Percentiles rank a stretch among this genome's conserved stretches.
Evolutionary conservation across 176 grass and related monocot species (phyloP).

Genomic region (Oryza officinalis): DNA sequence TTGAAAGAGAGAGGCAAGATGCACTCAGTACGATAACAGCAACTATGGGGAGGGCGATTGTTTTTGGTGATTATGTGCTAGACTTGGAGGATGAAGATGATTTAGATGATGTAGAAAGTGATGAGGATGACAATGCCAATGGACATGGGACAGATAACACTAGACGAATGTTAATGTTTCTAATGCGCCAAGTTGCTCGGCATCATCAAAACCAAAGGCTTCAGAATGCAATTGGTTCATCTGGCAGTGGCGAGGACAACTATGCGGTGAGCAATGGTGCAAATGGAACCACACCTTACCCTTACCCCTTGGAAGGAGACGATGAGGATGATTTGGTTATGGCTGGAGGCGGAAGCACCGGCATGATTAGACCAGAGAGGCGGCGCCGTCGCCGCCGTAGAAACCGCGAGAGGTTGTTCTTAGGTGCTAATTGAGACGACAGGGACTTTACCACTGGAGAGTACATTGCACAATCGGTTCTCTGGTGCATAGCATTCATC

Average conservation of each 20-base stretch:
- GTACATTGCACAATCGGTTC: slow-evolving; percentile 44
- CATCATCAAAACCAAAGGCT: slow-evolving; percentile 64
- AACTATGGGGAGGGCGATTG: slow-evolving; percentile 77
- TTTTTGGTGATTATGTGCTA: slow-evolving; percentile 85
- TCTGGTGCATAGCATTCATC: slow-evolving; percentile 54
- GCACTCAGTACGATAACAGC: slow-evolving; percentile 87
- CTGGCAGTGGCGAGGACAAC: slow-evolving; percentile 40
- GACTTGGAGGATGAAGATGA: slow-evolving; percentile 55
- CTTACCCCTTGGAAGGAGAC: slow-evolving; percentile 49
- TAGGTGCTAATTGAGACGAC: slow-evolving; percentile 53
- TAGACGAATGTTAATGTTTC: slow-evolving; percentile 72
- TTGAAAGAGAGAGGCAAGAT: slow-evolving; percentile 88
- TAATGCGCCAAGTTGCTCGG: slow-evolving; percentile 75
- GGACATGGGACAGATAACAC: slow-evolving; percentile 48
- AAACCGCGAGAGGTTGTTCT: slow-evolving; percentile 68
- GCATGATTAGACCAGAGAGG: slow-evolving; percentile 52
- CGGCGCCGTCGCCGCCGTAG: slow-evolving; percentile 47
- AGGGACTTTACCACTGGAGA: slow-evolving; percentile 23
- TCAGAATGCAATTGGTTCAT: slow-evolving; percentile 42
- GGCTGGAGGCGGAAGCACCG: slow-evolving; percentile 25
- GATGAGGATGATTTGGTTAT: slow-evolving; percentile 50
- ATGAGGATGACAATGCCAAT: slow-evolving; percentile 43
- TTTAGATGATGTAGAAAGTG: slow-evolving; percentile 62
- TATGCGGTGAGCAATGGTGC: slow-evolving; percentile 30
- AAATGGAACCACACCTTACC: slow-evolving; percentile 45